Percentiles rank a stretch among this genome's conserved stretches.
Conservation (phyloP, 163 green algal species). For the Chlamydomonas reinhardtii region DNA sequence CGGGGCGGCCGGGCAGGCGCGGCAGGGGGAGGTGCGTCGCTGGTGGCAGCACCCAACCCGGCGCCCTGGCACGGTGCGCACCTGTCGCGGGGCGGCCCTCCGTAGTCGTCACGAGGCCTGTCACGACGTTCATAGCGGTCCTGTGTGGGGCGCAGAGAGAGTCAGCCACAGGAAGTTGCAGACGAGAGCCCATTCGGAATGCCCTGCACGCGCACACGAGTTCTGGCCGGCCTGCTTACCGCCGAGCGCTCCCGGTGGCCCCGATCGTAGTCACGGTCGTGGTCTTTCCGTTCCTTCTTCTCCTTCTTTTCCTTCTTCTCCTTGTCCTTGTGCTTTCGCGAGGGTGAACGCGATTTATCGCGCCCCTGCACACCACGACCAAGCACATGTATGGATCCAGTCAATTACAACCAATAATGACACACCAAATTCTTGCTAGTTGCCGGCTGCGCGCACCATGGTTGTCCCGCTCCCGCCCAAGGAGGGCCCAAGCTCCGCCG, state of each 20-base stretch:
- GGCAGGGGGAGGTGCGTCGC: too few relatives aligned
- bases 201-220: not conserved
- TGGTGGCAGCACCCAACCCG: too few relatives aligned
- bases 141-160: not conserved
- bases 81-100: constrained; percentile 5
- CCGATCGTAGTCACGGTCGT: constrained; percentile 29
- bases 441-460: too few relatives aligned
- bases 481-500: too few relatives aligned
- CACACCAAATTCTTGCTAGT: too few relatives aligned
- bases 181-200: not conserved
- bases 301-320: constrained; percentile 52
- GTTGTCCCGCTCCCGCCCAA: too few relatives aligned
- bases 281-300: constrained; percentile 21
- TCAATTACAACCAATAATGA: not conserved
- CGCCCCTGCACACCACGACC: not conserved
- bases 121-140: constrained; percentile 33
- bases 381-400: not conserved
- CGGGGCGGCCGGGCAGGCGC: not conserved
- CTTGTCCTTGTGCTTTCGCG: constrained; percentile 45
- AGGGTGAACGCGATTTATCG: constrained; percentile 34
- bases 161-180: not conserved
- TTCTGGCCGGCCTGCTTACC: not conserved
- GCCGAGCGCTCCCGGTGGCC: constrained; percentile 37
- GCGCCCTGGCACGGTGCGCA: not conserved
- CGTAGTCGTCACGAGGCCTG: constrained; percentile 1